A percentile compares a stretch with the other conserved stretches of the same genome.
These are phyloP conservation scores for Meyerozyma sp. DNA, from an alignment of 1,139 yeast species.

Conservation along the genomic window DNA sequence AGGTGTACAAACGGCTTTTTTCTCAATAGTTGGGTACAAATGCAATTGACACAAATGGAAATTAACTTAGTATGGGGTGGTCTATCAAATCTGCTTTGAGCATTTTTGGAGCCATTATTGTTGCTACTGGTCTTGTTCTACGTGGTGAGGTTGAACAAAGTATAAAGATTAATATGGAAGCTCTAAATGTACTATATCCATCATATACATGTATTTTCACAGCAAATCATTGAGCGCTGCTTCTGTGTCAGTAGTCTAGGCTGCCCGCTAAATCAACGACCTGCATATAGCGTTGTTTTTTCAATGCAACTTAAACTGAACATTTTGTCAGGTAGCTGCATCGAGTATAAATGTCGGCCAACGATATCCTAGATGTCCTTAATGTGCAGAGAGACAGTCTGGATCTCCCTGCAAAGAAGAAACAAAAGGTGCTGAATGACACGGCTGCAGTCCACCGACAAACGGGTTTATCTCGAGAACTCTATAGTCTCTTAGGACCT, in stretches of 20 bases:
- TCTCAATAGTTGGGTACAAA: no score
- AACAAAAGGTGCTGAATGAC: slow-evolving; percentile 22
- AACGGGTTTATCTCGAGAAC: slow-evolving; percentile 87
- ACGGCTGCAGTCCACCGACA: slow-evolving; percentile 31
- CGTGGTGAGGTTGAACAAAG: no score
- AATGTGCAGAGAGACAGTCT: slow-evolving; percentile 50
- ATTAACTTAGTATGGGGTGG: no score
- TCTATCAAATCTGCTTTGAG: no score
- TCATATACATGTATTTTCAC: no score
- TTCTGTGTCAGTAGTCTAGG: not conserved
- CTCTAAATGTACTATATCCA: no score
- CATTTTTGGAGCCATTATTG: no score
- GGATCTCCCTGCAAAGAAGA: slow-evolving; percentile 34
- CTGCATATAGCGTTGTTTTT: not conserved
- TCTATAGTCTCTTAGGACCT: slow-evolving; percentile 83
- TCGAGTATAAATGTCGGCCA: slow-evolving; percentile 34
- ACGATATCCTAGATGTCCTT: slow-evolving; percentile 74
- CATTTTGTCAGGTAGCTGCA: not conserved
- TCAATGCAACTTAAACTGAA: not conserved
- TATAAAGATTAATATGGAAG: no score
- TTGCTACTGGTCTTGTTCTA: no score
- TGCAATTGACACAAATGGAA: no score
- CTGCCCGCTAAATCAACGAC: not conserved
- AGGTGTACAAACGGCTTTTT: no score
- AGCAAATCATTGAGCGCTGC: no score